A percentile compares a stretch with the other conserved stretches of the same genome.
These are phyloP conservation scores for Tillandsia fasciculata DNA, from an alignment of 176 grass and related monocot genomes.

Conservation along the genomic window DNA sequence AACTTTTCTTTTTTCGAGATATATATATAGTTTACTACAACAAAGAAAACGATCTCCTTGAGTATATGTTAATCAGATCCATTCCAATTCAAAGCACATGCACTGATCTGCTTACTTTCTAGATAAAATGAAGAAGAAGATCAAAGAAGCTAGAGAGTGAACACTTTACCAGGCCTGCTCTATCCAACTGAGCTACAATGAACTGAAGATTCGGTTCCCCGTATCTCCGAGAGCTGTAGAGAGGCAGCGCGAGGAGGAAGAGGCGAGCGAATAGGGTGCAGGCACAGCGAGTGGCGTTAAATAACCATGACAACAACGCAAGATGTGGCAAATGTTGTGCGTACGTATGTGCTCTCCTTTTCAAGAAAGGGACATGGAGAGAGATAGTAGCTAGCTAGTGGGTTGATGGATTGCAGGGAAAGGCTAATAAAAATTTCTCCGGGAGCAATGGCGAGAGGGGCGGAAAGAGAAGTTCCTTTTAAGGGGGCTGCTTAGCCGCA, in stretches of 20 bases:
- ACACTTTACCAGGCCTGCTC: neutral
- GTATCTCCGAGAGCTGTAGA: neutral
- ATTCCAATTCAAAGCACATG: too few species aligned
- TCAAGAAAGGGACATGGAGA: conserved; percentile 20
- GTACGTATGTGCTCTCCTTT: conserved; percentile 8
- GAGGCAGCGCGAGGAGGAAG: neutral
- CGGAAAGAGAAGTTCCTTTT: conserved; percentile 35
- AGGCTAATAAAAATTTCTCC: conserved; percentile 37
- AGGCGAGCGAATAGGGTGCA: conserved; percentile 13
- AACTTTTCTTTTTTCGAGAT: too few species aligned
- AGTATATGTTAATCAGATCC: too few species aligned
- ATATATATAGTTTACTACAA: too few species aligned
- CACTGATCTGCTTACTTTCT: too few species aligned
- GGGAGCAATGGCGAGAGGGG: conserved; percentile 29
- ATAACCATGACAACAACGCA: conserved; percentile 5
- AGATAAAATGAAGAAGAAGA: too few species aligned
- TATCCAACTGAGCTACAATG: conserved; percentile 1
- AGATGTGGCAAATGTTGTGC: neutral
- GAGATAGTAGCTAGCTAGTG: conserved; percentile 28
- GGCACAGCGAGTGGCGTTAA: conserved; percentile 19
- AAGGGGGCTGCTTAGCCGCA: conserved; percentile 72
- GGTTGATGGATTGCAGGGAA: conserved; percentile 79
- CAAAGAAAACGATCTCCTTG: too few species aligned
- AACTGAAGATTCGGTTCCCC: too few species aligned
- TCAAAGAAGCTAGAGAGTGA: too few species aligned